Conservation (phyloP, 2,329 filamentous ascomycete species). For the Pseudohalonectria lignicola region DNA sequence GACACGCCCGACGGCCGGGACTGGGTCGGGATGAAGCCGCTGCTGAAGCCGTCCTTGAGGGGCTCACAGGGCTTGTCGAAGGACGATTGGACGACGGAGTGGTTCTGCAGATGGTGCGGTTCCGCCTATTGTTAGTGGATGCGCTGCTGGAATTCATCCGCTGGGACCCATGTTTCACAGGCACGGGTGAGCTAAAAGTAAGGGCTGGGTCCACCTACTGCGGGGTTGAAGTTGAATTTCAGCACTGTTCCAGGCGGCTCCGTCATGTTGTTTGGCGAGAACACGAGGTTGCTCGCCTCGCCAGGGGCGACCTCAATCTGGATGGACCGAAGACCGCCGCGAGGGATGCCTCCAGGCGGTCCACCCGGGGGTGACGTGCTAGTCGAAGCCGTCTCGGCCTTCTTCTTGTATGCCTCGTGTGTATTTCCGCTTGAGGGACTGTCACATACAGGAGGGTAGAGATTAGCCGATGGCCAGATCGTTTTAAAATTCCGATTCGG, state of each 20-base stretch:
- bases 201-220: constrained; percentile 7
- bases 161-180: too few species aligned
- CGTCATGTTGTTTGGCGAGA: constrained; percentile 21
- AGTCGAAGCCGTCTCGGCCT: constrained; percentile 11
- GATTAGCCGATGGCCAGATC: not conserved
- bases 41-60: constrained; percentile 23
- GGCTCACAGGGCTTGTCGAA: constrained; percentile 28
- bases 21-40: constrained; percentile 24
- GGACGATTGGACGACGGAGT: constrained; percentile 26
- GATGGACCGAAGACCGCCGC: constrained; percentile 19
- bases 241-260: constrained; percentile 20
- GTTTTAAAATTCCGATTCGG: too few species aligned
- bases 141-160: too few species aligned
- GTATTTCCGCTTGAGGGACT: constrained; percentile 21
- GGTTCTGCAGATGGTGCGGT: constrained; percentile 12
- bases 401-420: constrained; percentile 20
- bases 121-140: too few species aligned
- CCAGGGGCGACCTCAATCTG: constrained; percentile 21
- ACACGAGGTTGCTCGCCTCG: constrained; percentile 17
- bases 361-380: constrained; percentile 17
- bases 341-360: constrained; percentile 15
- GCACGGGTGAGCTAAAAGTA: too few species aligned
- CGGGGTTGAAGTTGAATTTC: constrained; percentile 22
- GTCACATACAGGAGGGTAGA: not conserved
- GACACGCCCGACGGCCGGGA: constrained; percentile 17